Evolutionary conservation across 805 yeast genomes (phyloP), one percentile per base, ranked within the genome.

Genomic region (Kurtzmaniella cleridarum): DNA sequence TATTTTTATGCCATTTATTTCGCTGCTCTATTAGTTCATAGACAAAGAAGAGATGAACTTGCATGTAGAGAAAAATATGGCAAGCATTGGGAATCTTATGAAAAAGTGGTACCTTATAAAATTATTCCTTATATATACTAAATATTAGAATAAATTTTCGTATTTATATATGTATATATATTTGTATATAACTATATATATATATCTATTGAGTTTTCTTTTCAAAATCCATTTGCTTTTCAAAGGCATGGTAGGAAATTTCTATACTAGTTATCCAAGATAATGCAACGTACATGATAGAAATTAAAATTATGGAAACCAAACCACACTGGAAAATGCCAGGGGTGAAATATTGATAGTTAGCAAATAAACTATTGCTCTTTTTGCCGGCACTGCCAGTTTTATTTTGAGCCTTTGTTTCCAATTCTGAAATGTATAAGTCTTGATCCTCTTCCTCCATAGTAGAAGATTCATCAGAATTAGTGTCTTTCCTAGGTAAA

Each of bases 41-140:
- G 98, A 58, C 97, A 91, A 60, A 64, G 64, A 20, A 76, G 98
- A 60, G 98, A 93, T 62, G 98, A 91, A 54, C 84, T 81, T 36
- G 90, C 93, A 60, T 93, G 98, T 59, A 71, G 81, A 29, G 77
- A 62, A 26, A 93, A 93, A 67, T 93, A 93, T 53, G 95, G 95
- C 12, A 71, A 81, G 46, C 74, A 80, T 32, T 93, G 98, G 98
- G 75, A 69, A 38, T 80, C 83, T 60, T 93, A 93, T 60, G 86
- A 85, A 63, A 68, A 59, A 42, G 55, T 62, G 47, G 98, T 93
- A 26, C 96, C 96, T 12, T 91, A 83, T 60, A 84, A 88, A 58
- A 89, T 93, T 45, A 74, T 93, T 46, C 98, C 98, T 3, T 89
- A 81, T 52, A 62, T 93, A 5, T 91, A 89, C 59, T 90, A 63